Evolutionary conservation across 73 alveolate species (phyloP), one percentile per base, ranked within the genome.

Genomic region (Paramecium sonneborni): DNA sequence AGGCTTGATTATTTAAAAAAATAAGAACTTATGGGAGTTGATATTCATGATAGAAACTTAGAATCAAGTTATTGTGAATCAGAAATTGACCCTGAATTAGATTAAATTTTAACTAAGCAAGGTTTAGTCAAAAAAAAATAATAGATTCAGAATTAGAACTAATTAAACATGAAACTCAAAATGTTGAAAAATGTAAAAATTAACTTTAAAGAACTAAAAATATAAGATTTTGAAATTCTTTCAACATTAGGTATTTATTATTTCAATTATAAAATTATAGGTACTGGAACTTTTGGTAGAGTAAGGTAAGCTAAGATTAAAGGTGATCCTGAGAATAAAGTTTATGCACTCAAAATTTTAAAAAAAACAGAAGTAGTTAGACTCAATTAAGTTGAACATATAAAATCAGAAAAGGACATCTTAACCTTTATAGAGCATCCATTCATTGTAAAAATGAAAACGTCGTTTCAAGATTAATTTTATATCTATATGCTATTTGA

Each of bases 231-330:
- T 62, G 95, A 95, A 76, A 68, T 95, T 55, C 82, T 57, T 14
- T 76, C 95, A 3, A 95, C 97, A 14, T 92, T 96, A 57, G 99
- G 99, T 86, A 32, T 2, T 32, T 26, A 94, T 97, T 52, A 99
- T 14, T 26, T 62, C 0, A 2, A 9, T 18, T 52, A 52, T 52
- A 18, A 18, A 5, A 52, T 3, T 11, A 1, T 62, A 62, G 84
- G 84, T 10, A 96, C 98, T 37, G 99, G 99, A 9, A 95, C 99
- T 35, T 98, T 93, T 87, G 99, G 99, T 12, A 95, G 98, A 92
- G 99, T 98, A 5, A 93, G 99, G 85, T 93, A 97, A 67, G 99
- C 96, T 21, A 97, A 92, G 68, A 97, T 93, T 46, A 96, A 93
- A 72, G 93, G 85, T 5, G 90, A 79, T 37, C 85, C 95, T 11